Evolutionary conservation across 2,329 filamentous ascomycete species (phyloP), one percentile per base, ranked within the genome.

Genomic region (Neonectria hederae): DNA sequence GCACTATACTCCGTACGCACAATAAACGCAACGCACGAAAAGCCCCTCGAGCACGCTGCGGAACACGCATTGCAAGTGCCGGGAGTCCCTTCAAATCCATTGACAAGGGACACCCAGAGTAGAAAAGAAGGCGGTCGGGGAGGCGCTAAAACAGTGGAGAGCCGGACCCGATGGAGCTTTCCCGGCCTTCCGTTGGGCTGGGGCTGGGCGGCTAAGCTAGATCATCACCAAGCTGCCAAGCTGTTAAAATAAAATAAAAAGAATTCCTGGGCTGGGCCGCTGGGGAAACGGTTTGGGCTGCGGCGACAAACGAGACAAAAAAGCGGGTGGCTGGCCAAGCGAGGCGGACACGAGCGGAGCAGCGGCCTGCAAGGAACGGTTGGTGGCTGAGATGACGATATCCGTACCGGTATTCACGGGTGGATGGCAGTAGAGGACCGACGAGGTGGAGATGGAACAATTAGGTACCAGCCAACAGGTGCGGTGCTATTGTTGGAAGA

Each of bases 91-190:
- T 43, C 43, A 32, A 38, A 21, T 8, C 42, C 45, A 32, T 32
- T 32, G 54, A 51, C 54, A 48, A 56, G 59, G 59, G 59, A 53
- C 42, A 26, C 48, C 48, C 21, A 10, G 48, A 21, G 49, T 10
- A 59, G 26, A 64, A 64, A 64, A 60, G 32, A 60, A 64, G 58
- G 62, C 62, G 62, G 62, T 64, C 62, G 62, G 62, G 62, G 56
- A 64, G 35, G 38, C 55, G 61, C 61, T 54, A 63, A n/a, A 46
- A 5, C 26, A 52, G 22, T 55, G 43, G 58, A 30, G 43, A 61
- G 17, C 30, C 30, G 58, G 59, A n/a, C 21, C 40, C 46, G 19
- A 30, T 24, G 32, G 54, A 52, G 32, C 49, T 45, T 54, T 38
- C 30, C 45, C 43, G 54, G 49, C 42, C 45, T 35, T 54, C 46